These are phyloP conservation scores for Aspergillus sclerotioniger DNA, from an alignment of 495 filamentous ascomycete species.

Conservation along the genomic window DNA sequence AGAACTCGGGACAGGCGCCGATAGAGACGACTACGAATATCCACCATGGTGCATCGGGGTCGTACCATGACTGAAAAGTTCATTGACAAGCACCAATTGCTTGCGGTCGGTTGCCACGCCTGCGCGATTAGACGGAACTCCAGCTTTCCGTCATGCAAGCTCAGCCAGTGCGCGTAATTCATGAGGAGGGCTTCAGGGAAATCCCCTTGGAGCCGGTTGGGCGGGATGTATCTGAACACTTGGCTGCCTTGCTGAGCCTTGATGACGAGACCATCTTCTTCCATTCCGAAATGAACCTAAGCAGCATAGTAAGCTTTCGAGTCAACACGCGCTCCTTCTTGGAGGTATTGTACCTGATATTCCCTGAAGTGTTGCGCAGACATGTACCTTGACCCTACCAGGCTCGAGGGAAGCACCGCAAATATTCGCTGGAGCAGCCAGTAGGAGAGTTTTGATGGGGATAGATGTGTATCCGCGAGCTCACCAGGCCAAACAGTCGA, in stretches of 20 bases:
- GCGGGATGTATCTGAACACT: conserved; percentile 46
- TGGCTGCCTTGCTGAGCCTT: conserved; percentile 13
- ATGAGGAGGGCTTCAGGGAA: conserved; percentile 48
- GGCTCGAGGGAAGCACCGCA: conserved; percentile 40
- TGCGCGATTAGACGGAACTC: conserved; percentile 44
- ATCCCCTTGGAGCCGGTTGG: conserved; percentile 30
- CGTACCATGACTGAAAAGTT: background rate
- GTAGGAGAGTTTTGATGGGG: too few relatives aligned
- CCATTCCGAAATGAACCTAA: conserved; percentile 38
- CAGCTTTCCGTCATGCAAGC: conserved; percentile 49
- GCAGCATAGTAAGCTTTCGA: background rate
- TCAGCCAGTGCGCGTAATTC: conserved; percentile 30
- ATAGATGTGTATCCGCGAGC: background rate
- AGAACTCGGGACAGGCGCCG: conserved; percentile 28
- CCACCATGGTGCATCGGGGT: conserved; percentile 20
- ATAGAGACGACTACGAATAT: conserved; percentile 31
- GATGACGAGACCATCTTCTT: conserved; percentile 23
- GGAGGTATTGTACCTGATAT: conserved; percentile 13
- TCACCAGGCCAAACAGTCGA: conserved; percentile 40
- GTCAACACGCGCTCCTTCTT: background rate
- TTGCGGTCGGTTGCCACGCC: conserved; percentile 37
- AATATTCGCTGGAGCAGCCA: conserved; percentile 18
- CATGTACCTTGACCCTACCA: conserved; percentile 43
- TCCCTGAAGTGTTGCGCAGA: conserved; percentile 25
- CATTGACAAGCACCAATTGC: conserved; percentile 26